Evolutionary conservation across 495 filamentous ascomycete species (phyloP).

Genomic region (Podospora fimiseda): DNA sequence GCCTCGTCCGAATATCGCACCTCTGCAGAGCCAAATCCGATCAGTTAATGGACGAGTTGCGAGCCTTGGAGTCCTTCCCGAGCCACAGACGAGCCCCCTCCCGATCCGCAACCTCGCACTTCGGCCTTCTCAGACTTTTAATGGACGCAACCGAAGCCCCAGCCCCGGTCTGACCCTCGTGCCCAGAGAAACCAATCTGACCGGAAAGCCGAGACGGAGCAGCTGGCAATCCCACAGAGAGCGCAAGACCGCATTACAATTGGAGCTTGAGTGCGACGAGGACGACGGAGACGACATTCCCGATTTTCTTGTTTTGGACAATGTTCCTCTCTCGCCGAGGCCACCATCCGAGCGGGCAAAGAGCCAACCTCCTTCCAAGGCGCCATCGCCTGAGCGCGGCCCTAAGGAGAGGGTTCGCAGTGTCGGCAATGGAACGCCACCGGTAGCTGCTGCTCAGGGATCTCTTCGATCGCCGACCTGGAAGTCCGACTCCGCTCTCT

Average conservation of each 20-base stretch:
- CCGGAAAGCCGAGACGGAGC: conserved; percentile 43
- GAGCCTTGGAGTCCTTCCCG: conserved; percentile 25
- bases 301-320: conserved; percentile 84
- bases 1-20: conserved; percentile 21
- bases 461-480: conserved; percentile 42
- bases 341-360: conserved; percentile 57
- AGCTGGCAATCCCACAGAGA: conserved; percentile 66
- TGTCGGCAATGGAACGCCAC: conserved; percentile 49
- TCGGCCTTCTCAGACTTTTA: conserved; percentile 27
- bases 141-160: conserved; percentile 31
- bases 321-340: conserved; percentile 89
- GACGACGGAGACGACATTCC: conserved; percentile 86
- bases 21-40: conserved; percentile 25
- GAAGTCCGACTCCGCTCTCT: conserved; percentile 33
- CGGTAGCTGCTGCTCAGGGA: conserved; percentile 42
- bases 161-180: conserved; percentile 36
- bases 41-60: conserved; percentile 27
- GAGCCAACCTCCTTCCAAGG: conserved; percentile 45
- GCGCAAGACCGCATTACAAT: conserved; percentile 68
- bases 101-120: conserved; percentile 31
- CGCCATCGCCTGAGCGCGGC: conserved; percentile 51
- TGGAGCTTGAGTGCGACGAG: conserved; percentile 82
- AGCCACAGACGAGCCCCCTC: conserved; percentile 27
- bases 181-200: conserved; percentile 39
- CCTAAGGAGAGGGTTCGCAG: conserved; percentile 45